A percentile compares a stretch with the other conserved stretches of the same genome.
phyloP scores from a whole-genome alignment of 345 rosid species.

The Triadica sebifera region DNA sequence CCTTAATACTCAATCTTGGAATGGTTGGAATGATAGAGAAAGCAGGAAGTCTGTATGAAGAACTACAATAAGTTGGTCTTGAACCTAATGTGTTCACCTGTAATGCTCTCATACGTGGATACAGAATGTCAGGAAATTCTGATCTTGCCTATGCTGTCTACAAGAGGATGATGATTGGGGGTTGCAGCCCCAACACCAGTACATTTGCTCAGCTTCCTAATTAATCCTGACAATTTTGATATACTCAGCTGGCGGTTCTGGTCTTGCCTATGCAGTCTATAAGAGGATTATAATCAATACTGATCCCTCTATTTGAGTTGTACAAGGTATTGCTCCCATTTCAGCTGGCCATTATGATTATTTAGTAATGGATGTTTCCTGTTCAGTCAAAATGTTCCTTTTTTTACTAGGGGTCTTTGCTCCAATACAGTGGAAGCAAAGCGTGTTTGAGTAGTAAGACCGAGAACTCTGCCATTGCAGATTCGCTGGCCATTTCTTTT shows the following conservation, averaged over 20 bases:
- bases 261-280: too few species aligned
- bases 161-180: conserved; percentile 73
- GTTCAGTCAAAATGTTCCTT: not conserved
- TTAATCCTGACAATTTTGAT: conserved; percentile 20
- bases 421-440: not conserved
- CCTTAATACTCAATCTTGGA: conserved; percentile 67
- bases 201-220: conserved; percentile 92
- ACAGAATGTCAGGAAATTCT: conserved; percentile 60
- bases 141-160: conserved; percentile 74
- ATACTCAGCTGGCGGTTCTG: not conserved
- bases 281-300: not conserved
- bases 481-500: not conserved
- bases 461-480: not conserved
- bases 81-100: conserved; percentile 83
- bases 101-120: conserved; percentile 78
- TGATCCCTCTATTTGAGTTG: not conserved
- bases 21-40: conserved; percentile 63
- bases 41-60: conserved; percentile 59
- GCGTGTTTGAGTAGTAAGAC: not conserved
- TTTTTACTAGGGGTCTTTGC: not conserved
- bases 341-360: not conserved
- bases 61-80: conserved; percentile 58
- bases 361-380: not conserved
- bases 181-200: conserved; percentile 75
- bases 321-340: conserved; percentile 17